phyloP scores from a whole-genome alignment of 192 early-diverging fungal species.

The Gonapodya sp. region DNA sequence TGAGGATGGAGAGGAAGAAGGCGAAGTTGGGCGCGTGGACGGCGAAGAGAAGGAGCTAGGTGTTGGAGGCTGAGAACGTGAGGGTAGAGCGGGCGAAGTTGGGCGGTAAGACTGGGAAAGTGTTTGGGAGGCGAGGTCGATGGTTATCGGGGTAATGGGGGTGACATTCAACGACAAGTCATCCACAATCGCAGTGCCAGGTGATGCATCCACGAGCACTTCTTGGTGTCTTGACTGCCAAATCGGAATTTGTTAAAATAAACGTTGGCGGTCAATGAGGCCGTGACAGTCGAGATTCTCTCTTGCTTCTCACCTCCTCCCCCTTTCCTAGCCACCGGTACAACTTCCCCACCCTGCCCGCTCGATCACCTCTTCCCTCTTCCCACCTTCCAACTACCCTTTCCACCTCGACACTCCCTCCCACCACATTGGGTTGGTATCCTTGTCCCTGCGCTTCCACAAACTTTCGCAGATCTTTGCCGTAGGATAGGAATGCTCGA shows the following conservation, averaged over 20 bases:
- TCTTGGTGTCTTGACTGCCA: background rate
- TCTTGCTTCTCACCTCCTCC: background rate
- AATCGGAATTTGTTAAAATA: background rate
- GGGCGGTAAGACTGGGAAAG: background rate
- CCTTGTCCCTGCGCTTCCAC: background rate
- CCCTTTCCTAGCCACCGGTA: background rate
- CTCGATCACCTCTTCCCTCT: background rate
- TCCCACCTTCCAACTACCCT: background rate
- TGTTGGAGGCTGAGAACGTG: no score
- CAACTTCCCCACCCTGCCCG: background rate
- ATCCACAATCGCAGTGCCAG: no score
- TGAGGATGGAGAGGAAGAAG: no score
- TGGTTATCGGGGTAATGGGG: no score
- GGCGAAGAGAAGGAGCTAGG: no score
- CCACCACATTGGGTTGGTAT: background rate
- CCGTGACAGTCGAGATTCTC: no score
- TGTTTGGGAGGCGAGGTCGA: background rate
- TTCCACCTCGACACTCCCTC: background rate
- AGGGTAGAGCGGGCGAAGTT: background rate
- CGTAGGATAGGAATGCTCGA: background rate
- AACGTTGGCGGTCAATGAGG: no score
- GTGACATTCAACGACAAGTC: no score
- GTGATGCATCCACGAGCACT: background rate
- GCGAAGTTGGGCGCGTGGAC: no score
- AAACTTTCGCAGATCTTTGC: background rate